phyloP scores from a whole-genome alignment of 495 filamentous ascomycete genomes.

The Penicillium ucsense region DNA sequence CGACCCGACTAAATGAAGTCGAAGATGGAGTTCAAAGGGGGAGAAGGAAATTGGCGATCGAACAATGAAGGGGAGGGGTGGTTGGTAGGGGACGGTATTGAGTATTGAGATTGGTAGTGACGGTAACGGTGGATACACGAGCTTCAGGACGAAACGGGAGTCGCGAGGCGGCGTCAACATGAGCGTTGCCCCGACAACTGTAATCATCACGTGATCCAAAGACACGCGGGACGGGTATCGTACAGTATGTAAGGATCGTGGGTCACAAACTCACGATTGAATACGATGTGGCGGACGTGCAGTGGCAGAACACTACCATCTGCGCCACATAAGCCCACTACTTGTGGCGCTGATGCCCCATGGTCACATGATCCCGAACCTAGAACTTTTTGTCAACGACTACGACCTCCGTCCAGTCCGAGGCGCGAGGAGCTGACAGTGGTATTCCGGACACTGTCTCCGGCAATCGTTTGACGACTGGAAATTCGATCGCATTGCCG shows the following conservation, averaged over 20 bases:
- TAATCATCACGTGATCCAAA: not conserved
- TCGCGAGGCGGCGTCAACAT: slow-evolving; percentile 11
- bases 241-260: no score
- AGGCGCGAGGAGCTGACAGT: not conserved
- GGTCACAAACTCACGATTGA: no score
- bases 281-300: no score
- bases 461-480: not conserved
- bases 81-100: slow-evolving; percentile 8
- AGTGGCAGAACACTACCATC: not conserved
- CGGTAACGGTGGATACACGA: slow-evolving; percentile 17
- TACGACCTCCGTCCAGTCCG: not conserved
- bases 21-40: not conserved
- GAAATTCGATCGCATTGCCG: not conserved
- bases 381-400: slow-evolving; percentile 16
- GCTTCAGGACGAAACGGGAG: slow-evolving; percentile 14
- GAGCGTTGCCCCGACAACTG: slow-evolving; percentile 12
- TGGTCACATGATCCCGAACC: slow-evolving; percentile 6
- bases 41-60: slow-evolving; percentile 10
- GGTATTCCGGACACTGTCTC: not conserved
- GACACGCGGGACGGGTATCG: no score
- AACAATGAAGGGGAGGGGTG: slow-evolving; percentile 16
- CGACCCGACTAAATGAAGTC: not conserved
- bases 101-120: slow-evolving; percentile 3
- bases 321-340: not conserved
- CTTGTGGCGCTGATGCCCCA: not conserved